Percentiles rank a stretch among this genome's conserved stretches.
These are phyloP conservation scores for Massospora cicadina DNA, from an alignment of 371 early-diverging fungal species.

Conservation along the genomic window DNA sequence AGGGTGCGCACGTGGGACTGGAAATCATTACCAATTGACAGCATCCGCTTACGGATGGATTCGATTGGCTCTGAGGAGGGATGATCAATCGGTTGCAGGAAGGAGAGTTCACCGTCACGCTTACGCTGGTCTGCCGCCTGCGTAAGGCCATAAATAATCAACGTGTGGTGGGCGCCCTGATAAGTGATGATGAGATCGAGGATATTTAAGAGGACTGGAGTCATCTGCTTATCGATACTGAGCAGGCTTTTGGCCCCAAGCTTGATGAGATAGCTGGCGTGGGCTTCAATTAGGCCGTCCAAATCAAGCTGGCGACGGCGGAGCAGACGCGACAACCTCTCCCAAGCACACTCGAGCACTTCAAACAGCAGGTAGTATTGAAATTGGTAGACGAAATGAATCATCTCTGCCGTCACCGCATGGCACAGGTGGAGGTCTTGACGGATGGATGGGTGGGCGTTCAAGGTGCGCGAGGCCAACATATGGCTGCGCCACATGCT, in stretches of 20 bases:
- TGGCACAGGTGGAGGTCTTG: slow-evolving; percentile 42
- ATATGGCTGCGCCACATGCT: slow-evolving; percentile 62
- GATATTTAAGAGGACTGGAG: slow-evolving; percentile 10
- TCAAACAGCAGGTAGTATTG: slow-evolving; percentile 76
- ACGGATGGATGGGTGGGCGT: slow-evolving; percentile 14
- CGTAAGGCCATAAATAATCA: slow-evolving; percentile 17
- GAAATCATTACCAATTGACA: slow-evolving; percentile 21
- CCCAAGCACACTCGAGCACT: slow-evolving; percentile 86
- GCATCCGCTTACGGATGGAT: slow-evolving; percentile 16
- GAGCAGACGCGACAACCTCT: slow-evolving; percentile 41
- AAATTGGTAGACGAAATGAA: slow-evolving; percentile 81
- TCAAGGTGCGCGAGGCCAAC: slow-evolving; percentile 20
- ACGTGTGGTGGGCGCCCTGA: slow-evolving; percentile 15
- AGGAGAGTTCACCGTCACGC: slow-evolving; percentile 14
- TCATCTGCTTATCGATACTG: slow-evolving; percentile 25
- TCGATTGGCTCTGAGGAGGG: slow-evolving; percentile 11
- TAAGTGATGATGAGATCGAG: neutral
- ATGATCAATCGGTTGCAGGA: neutral
- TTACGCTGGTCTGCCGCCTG: slow-evolving; percentile 11
- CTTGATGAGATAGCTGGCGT: slow-evolving; percentile 35
- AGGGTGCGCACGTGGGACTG: slow-evolving; percentile 27
- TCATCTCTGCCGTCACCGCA: slow-evolving; percentile 63
- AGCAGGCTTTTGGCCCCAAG: slow-evolving; percentile 44
- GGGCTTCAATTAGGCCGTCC: slow-evolving; percentile 51
- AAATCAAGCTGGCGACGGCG: slow-evolving; percentile 40